These are phyloP conservation scores for Hemileccinum impolitum DNA, from an alignment of 768 basidiomycete species.

Conservation along the genomic window DNA sequence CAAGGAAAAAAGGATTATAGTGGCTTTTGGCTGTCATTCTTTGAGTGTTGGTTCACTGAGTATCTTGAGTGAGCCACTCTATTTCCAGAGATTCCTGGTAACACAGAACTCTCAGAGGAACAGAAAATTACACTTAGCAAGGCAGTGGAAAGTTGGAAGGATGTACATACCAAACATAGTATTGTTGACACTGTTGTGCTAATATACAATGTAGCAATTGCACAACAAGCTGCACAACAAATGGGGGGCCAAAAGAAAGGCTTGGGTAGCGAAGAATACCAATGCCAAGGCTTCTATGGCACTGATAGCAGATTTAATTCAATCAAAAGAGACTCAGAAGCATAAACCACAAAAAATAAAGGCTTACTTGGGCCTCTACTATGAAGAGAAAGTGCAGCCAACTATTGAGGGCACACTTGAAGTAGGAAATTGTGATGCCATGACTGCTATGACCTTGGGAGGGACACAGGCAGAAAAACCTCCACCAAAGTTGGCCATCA, in stretches of 20 bases:
- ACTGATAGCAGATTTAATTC: not conserved
- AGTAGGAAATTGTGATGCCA: not conserved
- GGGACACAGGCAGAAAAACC: not conserved
- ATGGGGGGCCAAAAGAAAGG: not conserved
- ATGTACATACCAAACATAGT: no score
- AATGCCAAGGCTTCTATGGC: not conserved
- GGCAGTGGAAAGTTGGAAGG: not conserved
- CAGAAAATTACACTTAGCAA: not conserved
- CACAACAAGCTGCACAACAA: not conserved
- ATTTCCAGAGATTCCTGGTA: not conserved
- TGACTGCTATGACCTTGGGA: not conserved
- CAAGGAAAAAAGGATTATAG: not conserved
- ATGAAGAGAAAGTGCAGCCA: not conserved
- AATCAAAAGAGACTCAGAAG: not conserved
- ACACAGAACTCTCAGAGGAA: not conserved
- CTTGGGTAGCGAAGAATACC: not conserved
- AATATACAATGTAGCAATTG: not conserved
- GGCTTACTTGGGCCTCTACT: not conserved
- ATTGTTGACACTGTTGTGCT: not conserved
- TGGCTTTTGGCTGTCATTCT: not conserved
- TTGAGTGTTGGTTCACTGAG: not conserved
- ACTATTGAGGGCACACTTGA: not conserved
- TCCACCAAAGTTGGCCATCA: not conserved
- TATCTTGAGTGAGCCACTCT: not conserved
- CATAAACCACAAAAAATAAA: not conserved